These are phyloP conservation scores for Pisolithus thermaeus DNA, from an alignment of 1,284 basidiomycete species.

Conservation along the genomic window DNA sequence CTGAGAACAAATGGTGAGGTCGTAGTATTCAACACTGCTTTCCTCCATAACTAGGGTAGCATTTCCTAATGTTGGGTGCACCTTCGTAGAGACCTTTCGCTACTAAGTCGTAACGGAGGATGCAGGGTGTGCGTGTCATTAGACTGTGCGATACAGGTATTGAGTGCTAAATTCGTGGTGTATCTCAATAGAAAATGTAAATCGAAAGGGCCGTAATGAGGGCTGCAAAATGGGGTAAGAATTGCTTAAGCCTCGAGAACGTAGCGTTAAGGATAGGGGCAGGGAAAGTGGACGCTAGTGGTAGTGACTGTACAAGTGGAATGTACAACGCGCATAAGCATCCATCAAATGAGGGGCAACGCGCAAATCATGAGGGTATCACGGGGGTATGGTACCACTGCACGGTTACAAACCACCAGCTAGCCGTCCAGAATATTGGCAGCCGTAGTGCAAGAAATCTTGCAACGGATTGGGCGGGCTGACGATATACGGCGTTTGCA, in stretches of 20 bases:
- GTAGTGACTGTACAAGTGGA: conserved; percentile 19
- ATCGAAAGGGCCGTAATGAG: too few species aligned
- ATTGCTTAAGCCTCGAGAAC: conserved; percentile 6
- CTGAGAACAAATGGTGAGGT: too few species aligned
- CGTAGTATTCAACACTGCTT: too few species aligned
- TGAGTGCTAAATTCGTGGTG: too few species aligned
- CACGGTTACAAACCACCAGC: neutral
- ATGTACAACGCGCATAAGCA: conserved; percentile 13
- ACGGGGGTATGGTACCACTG: neutral
- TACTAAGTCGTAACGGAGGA: too few species aligned
- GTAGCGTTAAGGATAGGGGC: conserved; percentile 20
- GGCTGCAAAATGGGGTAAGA: neutral
- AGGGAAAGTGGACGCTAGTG: conserved; percentile 15
- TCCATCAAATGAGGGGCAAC: conserved; percentile 1
- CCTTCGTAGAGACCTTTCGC: too few species aligned
- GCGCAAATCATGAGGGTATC: conserved; percentile 8
- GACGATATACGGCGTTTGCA: neutral
- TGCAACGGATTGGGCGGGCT: neutral
- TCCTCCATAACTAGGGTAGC: too few species aligned
- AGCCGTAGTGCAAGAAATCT: neutral
- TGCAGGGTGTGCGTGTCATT: too few species aligned
- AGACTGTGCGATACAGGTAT: too few species aligned
- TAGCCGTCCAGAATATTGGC: neutral
- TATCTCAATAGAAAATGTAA: too few species aligned
- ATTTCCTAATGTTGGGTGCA: too few species aligned